Conservation (phyloP, 1,284 basidiomycete species). For the Porogramme epimiltina region DNA sequence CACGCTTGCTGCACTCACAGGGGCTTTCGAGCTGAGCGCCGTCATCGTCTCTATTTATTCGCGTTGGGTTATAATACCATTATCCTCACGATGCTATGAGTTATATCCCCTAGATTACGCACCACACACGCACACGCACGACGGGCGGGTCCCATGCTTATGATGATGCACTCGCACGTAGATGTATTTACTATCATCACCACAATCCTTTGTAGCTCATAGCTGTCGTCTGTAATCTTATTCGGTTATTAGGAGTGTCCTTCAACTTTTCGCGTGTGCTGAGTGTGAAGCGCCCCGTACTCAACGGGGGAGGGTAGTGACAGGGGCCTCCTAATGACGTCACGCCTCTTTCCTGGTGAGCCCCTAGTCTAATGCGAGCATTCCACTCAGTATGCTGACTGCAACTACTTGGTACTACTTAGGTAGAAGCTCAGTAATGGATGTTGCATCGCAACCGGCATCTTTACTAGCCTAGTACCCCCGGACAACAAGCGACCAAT, state of each 20-base stretch:
- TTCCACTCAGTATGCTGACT: too few relatives aligned
- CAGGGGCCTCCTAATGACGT: too few relatives aligned
- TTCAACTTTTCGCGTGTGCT: neutral
- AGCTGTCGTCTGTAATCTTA: constrained; percentile 4
- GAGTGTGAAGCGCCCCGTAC: neutral
- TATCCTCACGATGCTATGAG: too few relatives aligned
- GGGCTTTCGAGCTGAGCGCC: constrained; percentile 4
- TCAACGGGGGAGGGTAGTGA: too few relatives aligned
- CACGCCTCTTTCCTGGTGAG: too few relatives aligned
- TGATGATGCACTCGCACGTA: constrained; percentile 1
- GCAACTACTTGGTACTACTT: too few relatives aligned
- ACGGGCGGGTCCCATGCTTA: neutral
- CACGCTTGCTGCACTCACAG: constrained; percentile 13
- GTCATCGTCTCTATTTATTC: neutral
- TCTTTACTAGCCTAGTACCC: too few relatives aligned
- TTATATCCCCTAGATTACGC: neutral
- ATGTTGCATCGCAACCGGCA: too few relatives aligned
- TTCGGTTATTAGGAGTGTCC: neutral
- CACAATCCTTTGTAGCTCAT: constrained; percentile 3
- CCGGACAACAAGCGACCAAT: too few relatives aligned
- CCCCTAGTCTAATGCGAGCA: too few relatives aligned
- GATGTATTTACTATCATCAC: neutral
- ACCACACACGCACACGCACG: neutral
- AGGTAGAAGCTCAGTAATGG: too few relatives aligned
- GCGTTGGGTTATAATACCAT: neutral